Conservation (phyloP, 768 basidiomycete genomes). For the Boletus fagicola region DNA sequence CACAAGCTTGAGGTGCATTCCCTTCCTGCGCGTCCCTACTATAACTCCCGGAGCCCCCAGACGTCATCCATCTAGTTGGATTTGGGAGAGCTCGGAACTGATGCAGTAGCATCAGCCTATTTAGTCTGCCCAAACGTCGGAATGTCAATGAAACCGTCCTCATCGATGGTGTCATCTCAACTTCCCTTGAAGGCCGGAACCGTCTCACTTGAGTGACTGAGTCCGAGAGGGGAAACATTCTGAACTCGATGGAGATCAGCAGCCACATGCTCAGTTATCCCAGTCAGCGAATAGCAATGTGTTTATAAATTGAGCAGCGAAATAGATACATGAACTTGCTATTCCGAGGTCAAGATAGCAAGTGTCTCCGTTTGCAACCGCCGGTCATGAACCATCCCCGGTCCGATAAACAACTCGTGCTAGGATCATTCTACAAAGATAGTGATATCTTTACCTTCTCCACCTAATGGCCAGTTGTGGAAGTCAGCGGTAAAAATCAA, state of each 20-base stretch:
- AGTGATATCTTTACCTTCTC: neutral
- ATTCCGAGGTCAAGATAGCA: neutral
- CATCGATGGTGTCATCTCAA: neutral
- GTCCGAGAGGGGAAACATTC: neutral
- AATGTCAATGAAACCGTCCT: neutral
- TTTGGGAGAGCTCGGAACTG: neutral
- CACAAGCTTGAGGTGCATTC: too few relatives aligned
- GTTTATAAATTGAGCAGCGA: slow-evolving; percentile 5
- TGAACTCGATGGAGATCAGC: neutral
- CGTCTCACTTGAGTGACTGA: neutral
- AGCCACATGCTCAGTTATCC: neutral
- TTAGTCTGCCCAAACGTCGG: neutral
- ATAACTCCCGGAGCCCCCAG: neutral
- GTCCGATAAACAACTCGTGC: neutral
- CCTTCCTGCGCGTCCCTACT: too few relatives aligned
- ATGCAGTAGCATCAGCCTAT: neutral
- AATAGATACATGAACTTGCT: neutral
- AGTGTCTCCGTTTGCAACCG: neutral
- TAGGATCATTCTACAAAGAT: neutral
- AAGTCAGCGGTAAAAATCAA: slow-evolving; percentile 10
- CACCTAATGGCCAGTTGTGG: slow-evolving; percentile 3
- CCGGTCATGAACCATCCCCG: neutral
- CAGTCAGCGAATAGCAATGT: neutral
- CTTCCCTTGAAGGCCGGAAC: neutral
- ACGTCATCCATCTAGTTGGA: neutral